Evolutionary conservation across 306 rosid genomes (phyloP).

Genomic region (Sechiopsis laciniata): DNA sequence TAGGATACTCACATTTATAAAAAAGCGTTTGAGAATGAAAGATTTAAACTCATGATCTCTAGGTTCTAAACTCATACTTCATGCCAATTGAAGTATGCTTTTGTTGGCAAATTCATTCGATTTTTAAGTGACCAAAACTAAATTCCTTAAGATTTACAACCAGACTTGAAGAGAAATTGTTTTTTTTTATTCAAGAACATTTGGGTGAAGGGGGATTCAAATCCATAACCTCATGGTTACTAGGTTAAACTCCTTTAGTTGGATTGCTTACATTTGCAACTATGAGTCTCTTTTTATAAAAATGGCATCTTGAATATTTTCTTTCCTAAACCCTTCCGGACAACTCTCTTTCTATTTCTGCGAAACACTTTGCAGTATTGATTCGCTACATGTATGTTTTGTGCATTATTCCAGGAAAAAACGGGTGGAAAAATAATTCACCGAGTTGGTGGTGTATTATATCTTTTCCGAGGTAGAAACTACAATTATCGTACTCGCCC

Average conservation of each 20-base stretch:
- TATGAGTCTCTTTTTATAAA: not conserved
- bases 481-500: conserved; percentile 76
- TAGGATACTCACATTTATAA: no score
- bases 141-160: not conserved
- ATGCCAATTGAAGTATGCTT: no score
- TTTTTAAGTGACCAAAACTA: not conserved
- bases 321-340: not conserved
- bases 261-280: not conserved
- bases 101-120: no score
- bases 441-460: conserved; percentile 74
- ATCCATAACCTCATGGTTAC: no score
- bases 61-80: no score
- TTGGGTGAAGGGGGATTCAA: no score
- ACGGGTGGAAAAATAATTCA: conserved; percentile 83
- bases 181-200: not conserved
- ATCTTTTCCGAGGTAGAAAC: conserved; percentile 89
- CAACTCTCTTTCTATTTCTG: not conserved
- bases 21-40: no score
- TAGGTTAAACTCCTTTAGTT: not conserved
- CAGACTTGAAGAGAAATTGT: not conserved
- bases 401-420: conserved; percentile 53
- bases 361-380: not conserved
- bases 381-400: not conserved
- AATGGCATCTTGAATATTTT: not conserved
- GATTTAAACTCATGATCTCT: no score